Evolutionary conservation across 2,329 filamentous ascomycete species (phyloP).

Genomic region (Aureobasidium vineae): DNA sequence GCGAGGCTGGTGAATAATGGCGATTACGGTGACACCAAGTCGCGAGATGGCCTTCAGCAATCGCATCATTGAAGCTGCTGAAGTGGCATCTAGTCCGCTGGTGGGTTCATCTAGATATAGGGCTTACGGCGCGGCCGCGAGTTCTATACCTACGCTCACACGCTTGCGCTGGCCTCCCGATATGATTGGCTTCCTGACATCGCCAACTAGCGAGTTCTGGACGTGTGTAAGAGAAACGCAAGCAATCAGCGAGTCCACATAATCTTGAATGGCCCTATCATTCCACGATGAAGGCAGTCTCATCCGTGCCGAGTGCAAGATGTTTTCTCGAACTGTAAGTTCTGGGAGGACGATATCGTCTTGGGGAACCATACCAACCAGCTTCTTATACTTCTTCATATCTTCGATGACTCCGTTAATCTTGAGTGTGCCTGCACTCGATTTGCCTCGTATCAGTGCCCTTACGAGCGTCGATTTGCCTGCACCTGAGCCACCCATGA

Average conservation of each 20-base stretch:
- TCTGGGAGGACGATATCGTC: slow-evolving; percentile 61
- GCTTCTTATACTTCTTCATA: slow-evolving; percentile 56
- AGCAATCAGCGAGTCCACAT: slow-evolving; percentile 58
- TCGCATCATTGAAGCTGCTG: slow-evolving; percentile 57
- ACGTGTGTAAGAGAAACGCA: slow-evolving; percentile 56
- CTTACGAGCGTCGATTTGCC: slow-evolving; percentile 62
- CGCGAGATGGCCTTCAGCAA: slow-evolving; percentile 55
- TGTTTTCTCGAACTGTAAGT: slow-evolving; percentile 61
- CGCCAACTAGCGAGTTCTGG: slow-evolving; percentile 53
- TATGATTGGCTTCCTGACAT: slow-evolving; percentile 52
- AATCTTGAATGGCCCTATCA: slow-evolving; percentile 50
- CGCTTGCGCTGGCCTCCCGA: slow-evolving; percentile 58
- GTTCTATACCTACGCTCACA: slow-evolving; percentile 59
- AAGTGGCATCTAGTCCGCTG: slow-evolving; percentile 50
- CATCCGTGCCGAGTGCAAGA: slow-evolving; percentile 58
- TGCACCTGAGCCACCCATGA: slow-evolving; percentile 61
- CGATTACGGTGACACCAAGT: slow-evolving; percentile 57
- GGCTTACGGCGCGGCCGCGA: slow-evolving; percentile 57
- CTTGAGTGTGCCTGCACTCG: slow-evolving; percentile 52
- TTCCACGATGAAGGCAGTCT: slow-evolving; percentile 55
- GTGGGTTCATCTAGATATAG: slow-evolving; percentile 40
- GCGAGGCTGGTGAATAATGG: slow-evolving; percentile 61
- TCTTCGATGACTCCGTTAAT: slow-evolving; percentile 51
- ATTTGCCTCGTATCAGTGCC: slow-evolving; percentile 59
- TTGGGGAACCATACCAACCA: slow-evolving; percentile 62